These are phyloP conservation scores for Phytophthora constricta DNA, from an alignment of 352 stramenopile species.

Conservation along the genomic window DNA sequence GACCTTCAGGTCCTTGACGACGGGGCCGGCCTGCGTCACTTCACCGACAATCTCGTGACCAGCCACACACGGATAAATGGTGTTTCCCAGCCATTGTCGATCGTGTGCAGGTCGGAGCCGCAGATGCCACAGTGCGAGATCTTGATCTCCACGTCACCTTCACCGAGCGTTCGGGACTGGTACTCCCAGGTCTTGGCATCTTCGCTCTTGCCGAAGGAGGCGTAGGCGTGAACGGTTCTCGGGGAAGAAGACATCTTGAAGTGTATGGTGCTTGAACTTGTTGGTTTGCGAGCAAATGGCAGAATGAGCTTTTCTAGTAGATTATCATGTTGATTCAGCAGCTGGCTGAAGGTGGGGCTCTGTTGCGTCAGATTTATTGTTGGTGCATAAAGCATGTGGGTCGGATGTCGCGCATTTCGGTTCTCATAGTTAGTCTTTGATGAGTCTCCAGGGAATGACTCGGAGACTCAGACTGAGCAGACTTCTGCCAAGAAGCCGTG, in stretches of 20 bases:
- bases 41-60: constrained; percentile 37
- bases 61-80: constrained; percentile 46
- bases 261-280: constrained; percentile 18
- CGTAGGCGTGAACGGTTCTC: constrained; percentile 14
- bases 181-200: constrained; percentile 11
- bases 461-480: no score
- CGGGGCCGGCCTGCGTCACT: constrained; percentile 12
- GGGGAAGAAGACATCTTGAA: constrained; percentile 17
- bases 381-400: no score
- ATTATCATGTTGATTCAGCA: not conserved
- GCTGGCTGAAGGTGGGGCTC: no score
- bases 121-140: constrained; percentile 23
- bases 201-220: constrained; percentile 13
- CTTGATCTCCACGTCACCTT: constrained; percentile 18
- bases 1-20: constrained; percentile 16
- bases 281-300: constrained; percentile 9
- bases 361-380: no score
- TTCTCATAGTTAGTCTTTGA: no score
- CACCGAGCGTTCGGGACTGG: constrained; percentile 11
- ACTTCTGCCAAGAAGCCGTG: no score
- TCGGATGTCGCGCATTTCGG: not conserved
- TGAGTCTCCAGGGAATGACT: no score
- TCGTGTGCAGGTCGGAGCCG: constrained; percentile 14
- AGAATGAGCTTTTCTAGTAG: constrained; percentile 16
- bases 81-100: constrained; percentile 45